phyloP scores from a whole-genome alignment of 768 basidiomycete species.

The Mycena latifolia region DNA sequence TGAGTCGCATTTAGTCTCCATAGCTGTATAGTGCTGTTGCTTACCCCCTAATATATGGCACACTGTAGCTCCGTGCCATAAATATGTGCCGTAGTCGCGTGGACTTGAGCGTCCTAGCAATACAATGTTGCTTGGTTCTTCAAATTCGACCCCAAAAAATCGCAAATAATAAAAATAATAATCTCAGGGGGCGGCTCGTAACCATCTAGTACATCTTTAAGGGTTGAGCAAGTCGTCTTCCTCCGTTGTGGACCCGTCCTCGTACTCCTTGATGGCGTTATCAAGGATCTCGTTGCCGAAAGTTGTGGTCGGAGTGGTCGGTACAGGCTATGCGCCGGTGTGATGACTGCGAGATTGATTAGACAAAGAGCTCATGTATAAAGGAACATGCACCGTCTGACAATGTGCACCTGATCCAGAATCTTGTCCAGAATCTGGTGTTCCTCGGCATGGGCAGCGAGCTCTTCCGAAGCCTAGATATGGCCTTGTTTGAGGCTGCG shows the following conservation, averaged over 20 bases:
- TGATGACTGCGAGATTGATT: no score
- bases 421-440: no score
- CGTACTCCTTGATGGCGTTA: slow-evolving; percentile 20
- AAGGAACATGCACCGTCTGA: no score
- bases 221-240: no score
- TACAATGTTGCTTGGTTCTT: neutral
- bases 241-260: slow-evolving; percentile 12
- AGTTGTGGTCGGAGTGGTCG: no score
- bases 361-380: no score
- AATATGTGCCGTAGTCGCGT: neutral
- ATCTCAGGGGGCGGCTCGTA: neutral
- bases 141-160: neutral
- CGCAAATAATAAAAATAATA: neutral
- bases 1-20: neutral
- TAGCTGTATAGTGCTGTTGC: neutral
- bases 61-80: neutral
- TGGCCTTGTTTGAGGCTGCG: no score
- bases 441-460: no score
- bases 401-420: no score
- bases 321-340: no score
- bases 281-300: neutral
- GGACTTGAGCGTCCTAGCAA: neutral
- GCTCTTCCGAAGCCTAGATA: no score
- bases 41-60: neutral
- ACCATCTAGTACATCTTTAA: neutral